Base-by-base conservation (phyloP, 1,284 basidiomycete genomes). In the Rhodotorula glutinis region DNA sequence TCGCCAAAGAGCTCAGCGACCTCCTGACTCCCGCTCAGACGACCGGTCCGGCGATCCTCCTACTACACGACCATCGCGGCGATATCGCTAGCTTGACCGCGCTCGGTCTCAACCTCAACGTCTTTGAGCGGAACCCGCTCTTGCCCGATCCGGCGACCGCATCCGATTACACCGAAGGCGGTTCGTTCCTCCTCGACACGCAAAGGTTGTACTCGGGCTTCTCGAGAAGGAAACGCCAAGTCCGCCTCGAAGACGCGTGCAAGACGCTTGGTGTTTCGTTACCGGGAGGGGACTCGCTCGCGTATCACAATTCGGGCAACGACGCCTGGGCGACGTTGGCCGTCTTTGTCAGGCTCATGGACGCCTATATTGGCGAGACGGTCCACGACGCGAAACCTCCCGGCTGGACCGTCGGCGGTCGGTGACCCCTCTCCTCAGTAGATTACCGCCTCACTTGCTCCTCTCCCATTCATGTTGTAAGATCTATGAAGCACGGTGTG, bases 231-330 rank as follows among this genome's bases (percentile, higher is more conserved):
- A 76, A 80, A 14, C 81, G 80, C 58, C 63, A 82, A 54, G 80
- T 84, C 52, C 79, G 80, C 0, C 82, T 92, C 21, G 82, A 84
- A 63, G 83, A 83, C 33, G 81, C 85, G 41, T 88, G 86, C 76
- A 79, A 81, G 56, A 83, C 86, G 53, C 81, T 92, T 14, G 82
- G 85, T 59, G 82, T 90, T 55, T 73, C 17, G 23, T 33, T 59
- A 4, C 47, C 47, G 38, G 27, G 21, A 25, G 64, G 53, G 0
- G 83, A 84, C 1, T 63, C 68, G 3, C 71, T 81, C 43, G 82
- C 82, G 73, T 79, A 90, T 62, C 90, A 92, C 80, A 92, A 92
- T 76, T 89, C 89, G 3, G 90, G 90, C 0, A 92, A 92, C 75
- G 90, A 92, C 77, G 90, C 90, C 0, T 51, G 60, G 55, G 69